Evolutionary conservation across 495 filamentous ascomycete species (phyloP).

Genomic region (Bathelium albidoporum): DNA sequence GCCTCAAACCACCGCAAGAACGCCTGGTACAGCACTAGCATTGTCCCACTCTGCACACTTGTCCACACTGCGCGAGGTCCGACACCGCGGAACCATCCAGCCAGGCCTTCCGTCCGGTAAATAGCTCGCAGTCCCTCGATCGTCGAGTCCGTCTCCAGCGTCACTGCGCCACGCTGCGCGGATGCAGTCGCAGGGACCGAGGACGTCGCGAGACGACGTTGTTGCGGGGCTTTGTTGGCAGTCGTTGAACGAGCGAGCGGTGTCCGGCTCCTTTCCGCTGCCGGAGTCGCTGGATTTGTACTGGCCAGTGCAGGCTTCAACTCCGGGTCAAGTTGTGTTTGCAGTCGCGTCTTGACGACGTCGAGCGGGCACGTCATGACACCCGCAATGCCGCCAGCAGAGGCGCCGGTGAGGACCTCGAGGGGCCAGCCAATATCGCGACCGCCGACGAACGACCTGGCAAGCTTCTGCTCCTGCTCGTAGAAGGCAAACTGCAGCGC

Average conservation of each 20-base stretch:
- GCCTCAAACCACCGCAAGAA: conserved; percentile 65
- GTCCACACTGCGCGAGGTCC: conserved; percentile 95
- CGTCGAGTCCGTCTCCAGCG: conserved; percentile 79
- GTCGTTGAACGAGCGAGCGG: too few relatives aligned
- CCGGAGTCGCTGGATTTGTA: too few relatives aligned
- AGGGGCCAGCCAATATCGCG: conserved; percentile 72
- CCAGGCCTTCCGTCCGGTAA: conserved; percentile 77
- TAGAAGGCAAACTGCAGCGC: conserved; percentile 97
- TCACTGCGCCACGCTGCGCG: conserved; percentile 58
- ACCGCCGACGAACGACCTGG: conserved; percentile 59
- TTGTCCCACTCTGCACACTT: conserved; percentile 89
- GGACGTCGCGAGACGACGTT: conserved; percentile 64
- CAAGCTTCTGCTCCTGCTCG: conserved; percentile 78
- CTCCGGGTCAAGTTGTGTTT: conserved; percentile 70
- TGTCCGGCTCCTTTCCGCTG: too few relatives aligned
- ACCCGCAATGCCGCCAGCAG: conserved; percentile 89
- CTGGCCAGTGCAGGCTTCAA: conserved; percentile 14
- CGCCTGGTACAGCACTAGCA: conserved; percentile 92
- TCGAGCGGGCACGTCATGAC: conserved; percentile 92
- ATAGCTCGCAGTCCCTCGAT: conserved; percentile 75
- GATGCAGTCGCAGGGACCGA: conserved; percentile 73
- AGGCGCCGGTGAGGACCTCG: conserved; percentile 81
- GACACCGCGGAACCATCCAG: conserved; percentile 89
- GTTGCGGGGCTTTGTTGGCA: too few relatives aligned
- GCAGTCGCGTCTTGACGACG: conserved; percentile 95